A percentile compares a stretch with the other conserved stretches of the same genome.
Conservation (phyloP, 139 green algal genomes). For the Chlamydomonas schloesseri region DNA sequence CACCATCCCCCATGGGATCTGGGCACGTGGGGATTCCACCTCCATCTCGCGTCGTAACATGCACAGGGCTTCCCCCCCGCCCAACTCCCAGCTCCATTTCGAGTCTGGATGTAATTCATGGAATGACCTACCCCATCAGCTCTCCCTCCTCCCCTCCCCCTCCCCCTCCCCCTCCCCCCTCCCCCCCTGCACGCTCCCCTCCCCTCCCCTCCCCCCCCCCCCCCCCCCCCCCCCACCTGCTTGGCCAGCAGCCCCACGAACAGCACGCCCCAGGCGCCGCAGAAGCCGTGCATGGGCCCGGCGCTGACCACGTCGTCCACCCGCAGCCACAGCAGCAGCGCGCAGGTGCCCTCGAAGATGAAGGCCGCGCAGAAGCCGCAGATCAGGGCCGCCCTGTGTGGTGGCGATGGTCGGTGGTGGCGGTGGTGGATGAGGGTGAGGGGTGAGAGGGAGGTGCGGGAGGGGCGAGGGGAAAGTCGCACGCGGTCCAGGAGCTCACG, state of each 20-base stretch:
- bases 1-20: no score
- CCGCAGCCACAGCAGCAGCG: slow-evolving; percentile 49
- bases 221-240: slow-evolving; percentile 11
- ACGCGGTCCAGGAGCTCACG: no score
- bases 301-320: slow-evolving; percentile 83
- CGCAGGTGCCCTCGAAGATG: slow-evolving; percentile 39
- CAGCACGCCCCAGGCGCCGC: slow-evolving; percentile 71
- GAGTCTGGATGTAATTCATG: no score
- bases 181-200: neutral
- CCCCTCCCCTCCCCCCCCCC: neutral
- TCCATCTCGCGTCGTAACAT: no score
- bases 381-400: slow-evolving; percentile 6
- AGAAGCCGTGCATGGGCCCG: slow-evolving; percentile 82
- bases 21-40: no score
- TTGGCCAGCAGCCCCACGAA: slow-evolving; percentile 74
- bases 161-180: neutral
- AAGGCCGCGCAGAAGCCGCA: neutral
- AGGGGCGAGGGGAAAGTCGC: no score
- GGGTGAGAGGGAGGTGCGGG: no score
- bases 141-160: neutral
- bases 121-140: no score
- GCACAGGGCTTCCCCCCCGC: no score
- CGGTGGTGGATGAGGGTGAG: no score
- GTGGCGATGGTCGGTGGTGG: no score
- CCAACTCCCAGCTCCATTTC: no score